Evolutionary conservation across 2,329 filamentous ascomycete genomes (phyloP), one percentile per base, ranked within the genome.

Genomic region (Zelopaecilomyces penicillatus): DNA sequence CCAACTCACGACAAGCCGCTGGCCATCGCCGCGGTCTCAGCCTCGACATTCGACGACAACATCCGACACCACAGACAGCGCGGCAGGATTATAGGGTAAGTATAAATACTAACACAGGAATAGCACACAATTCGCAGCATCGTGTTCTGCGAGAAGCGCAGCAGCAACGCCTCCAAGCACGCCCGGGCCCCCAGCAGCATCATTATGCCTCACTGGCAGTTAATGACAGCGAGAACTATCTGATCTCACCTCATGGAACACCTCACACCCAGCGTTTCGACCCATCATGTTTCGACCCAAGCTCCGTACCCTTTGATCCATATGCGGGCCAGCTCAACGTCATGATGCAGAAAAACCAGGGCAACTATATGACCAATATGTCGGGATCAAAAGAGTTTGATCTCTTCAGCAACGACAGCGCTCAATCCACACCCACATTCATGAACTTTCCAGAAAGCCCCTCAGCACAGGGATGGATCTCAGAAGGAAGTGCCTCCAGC

Each of bases 11-110:
- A 50, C 57, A 53, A 46, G 63, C 60, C 56, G 60, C 69, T 56
- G 70, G 74, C 63, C 87, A 94, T 69, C 83, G 87, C 67, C 78
- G 87, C 65, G 90, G 89, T 60, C 80, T 90, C 69, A 93, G 86
- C 70, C 75, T 94, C 58, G 87, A 94, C 69, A 85, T 79, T 53
- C 72, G 80, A 68, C 74, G 75, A 67, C 75, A 77, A 66, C 73
- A 75, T 38, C 50, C 54, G 49, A 49, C 54, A 44, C 49, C 56
- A 42, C 51, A 52, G 42, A 52, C 57, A 51, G 42, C 52, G 53
- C 47, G 57, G 58, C 62, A 63, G 52, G 54, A 58, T 42, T 55
- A 56, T 44, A 60, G 62, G 70, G 69, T 76, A 73, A 74, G 71
- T 69, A 73, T 65, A 54, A 56, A 59, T 65, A 74, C 71, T 69